phyloP scores from a whole-genome alignment of 2,329 filamentous ascomycete species.

The Hymenoscyphus infarciens region DNA sequence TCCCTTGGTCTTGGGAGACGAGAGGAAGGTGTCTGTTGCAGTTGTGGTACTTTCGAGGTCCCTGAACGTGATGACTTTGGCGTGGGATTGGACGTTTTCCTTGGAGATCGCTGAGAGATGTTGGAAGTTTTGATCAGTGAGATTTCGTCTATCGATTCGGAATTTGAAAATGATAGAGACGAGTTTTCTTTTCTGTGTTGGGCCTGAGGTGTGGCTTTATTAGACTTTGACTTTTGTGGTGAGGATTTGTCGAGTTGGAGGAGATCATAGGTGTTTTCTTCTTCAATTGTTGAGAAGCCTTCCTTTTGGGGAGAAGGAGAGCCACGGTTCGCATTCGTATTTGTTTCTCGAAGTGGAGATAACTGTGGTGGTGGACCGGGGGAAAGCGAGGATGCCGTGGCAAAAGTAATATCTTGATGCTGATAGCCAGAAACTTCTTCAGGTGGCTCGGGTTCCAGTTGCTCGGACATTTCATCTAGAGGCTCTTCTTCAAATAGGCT shows the following conservation, averaged over 20 bases:
- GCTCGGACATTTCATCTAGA: constrained; percentile 32
- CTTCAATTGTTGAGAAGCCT: constrained; percentile 45
- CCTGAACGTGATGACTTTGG: constrained; percentile 9
- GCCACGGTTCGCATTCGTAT: constrained; percentile 31
- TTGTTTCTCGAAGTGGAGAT: constrained; percentile 45
- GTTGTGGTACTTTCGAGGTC: constrained; percentile 18
- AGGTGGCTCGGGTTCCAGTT: constrained; percentile 12
- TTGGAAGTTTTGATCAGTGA: constrained; percentile 24
- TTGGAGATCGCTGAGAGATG: constrained; percentile 14
- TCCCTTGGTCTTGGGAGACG: constrained; percentile 32
- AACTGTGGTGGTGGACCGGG: constrained; percentile 31
- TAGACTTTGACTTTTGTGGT: constrained; percentile 29
- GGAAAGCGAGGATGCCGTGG: constrained; percentile 27
- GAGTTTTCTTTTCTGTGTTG: constrained; percentile 14
- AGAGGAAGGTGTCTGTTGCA: constrained; percentile 25
- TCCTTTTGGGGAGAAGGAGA: constrained; percentile 34
- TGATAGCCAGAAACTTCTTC: constrained; percentile 28
- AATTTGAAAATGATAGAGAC: constrained; percentile 13
- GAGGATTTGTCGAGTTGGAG: constrained; percentile 37
- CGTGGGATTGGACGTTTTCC: constrained; percentile 16
- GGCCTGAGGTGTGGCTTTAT: constrained; percentile 16
- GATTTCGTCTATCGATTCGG: constrained; percentile 20
- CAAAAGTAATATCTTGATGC: constrained; percentile 27
- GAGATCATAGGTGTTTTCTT: constrained; percentile 47
- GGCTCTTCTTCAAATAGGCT: constrained; percentile 48